phyloP scores from a whole-genome alignment of 2,329 filamentous ascomycete genomes.

The Rhytidhysteron rufulum region DNA sequence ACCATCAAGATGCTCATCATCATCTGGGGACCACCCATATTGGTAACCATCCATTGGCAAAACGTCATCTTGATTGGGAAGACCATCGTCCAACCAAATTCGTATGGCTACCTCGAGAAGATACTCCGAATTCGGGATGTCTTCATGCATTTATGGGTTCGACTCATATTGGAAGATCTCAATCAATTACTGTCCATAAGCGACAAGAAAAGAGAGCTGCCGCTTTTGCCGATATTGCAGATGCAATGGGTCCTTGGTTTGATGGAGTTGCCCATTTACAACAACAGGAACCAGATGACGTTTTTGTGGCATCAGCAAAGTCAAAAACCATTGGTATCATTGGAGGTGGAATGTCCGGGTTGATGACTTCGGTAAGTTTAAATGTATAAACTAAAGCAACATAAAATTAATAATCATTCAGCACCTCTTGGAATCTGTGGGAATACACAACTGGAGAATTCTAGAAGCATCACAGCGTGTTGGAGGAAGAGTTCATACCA shows the following conservation, averaged over 20 bases:
- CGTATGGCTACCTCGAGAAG: constrained; percentile 45
- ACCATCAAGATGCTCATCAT: constrained; percentile 8
- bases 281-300: constrained; percentile 50
- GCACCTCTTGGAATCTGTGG: constrained; percentile 46
- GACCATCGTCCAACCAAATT: constrained; percentile 23
- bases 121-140: constrained; percentile 38
- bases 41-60: constrained; percentile 16
- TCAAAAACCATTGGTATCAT: constrained; percentile 59
- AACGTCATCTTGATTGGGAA: constrained; percentile 14
- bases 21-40: constrained; percentile 17
- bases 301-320: constrained; percentile 54
- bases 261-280: constrained; percentile 59
- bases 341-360: constrained; percentile 62
- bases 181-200: constrained; percentile 34
- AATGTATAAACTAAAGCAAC: neutral
- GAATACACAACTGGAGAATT: constrained; percentile 59
- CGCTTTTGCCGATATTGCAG: constrained; percentile 46
- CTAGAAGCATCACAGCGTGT: constrained; percentile 59
- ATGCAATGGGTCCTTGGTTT: constrained; percentile 61
- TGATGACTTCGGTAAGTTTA: constrained; percentile 52
- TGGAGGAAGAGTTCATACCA: constrained; percentile 62
- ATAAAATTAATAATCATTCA: constrained; percentile 8
- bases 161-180: constrained; percentile 39
- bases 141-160: constrained; percentile 43
- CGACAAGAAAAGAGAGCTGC: constrained; percentile 34